Evolutionary conservation across 768 basidiomycete species (phyloP).

Genomic region (Dentipellis fragilis): DNA sequence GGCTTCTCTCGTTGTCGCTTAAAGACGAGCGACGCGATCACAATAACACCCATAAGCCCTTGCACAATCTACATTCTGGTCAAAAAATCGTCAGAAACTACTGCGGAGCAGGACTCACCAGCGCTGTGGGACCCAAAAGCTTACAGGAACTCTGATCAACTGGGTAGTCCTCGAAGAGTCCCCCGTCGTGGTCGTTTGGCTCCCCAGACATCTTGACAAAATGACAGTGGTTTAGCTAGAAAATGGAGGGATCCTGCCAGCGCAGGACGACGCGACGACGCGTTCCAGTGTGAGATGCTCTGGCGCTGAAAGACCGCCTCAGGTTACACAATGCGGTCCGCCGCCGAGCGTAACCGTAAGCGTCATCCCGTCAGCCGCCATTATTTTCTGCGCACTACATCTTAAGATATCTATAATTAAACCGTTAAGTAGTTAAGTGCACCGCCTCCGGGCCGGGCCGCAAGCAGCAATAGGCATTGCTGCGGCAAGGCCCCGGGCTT

Average conservation of each 20-base stretch:
- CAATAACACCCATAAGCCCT: conserved; percentile 81
- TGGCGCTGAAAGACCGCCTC: neutral
- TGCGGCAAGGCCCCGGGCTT: neutral
- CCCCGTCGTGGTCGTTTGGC: neutral
- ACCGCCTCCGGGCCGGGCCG: neutral
- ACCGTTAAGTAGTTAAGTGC: neutral
- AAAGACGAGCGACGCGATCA: conserved; percentile 77
- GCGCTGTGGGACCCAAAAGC: conserved; percentile 38
- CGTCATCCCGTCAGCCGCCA: neutral
- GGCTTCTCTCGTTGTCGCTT: conserved; percentile 83
- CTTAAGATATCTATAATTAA: neutral
- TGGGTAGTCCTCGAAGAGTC: conserved; percentile 23
- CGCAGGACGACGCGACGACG: neutral
- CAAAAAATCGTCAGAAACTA: neutral
- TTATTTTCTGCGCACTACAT: neutral
- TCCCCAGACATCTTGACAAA: neutral
- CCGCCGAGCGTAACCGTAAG: neutral
- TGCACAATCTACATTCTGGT: conserved; percentile 54
- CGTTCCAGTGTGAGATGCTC: neutral
- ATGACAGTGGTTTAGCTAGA: neutral
- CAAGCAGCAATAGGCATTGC: neutral
- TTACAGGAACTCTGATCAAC: conserved; percentile 34
- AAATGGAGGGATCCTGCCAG: neutral
- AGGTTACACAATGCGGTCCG: neutral
- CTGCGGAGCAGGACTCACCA: conserved; percentile 21